These are phyloP conservation scores for Scedosporium boydii DNA, from an alignment of 2,329 filamentous ascomycete species.

Conservation along the genomic window DNA sequence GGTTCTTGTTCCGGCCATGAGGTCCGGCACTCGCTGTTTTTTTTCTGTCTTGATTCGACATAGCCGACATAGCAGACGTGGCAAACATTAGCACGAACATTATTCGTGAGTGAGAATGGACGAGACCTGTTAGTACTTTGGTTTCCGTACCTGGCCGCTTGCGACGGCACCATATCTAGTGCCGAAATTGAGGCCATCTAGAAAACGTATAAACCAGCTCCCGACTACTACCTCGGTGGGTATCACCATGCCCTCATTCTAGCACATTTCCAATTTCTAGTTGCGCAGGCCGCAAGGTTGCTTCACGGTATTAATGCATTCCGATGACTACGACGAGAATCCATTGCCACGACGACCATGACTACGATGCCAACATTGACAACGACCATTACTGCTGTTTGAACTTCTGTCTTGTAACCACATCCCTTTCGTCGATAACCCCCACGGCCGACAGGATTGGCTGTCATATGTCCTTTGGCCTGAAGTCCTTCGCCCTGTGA, in stretches of 20 bases:
- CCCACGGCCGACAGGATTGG: background rate
- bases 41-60: background rate
- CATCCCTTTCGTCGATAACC: background rate
- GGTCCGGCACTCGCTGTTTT: background rate
- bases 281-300: background rate
- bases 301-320: background rate
- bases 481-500: background rate
- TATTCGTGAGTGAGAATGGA: background rate
- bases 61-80: background rate
- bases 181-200: background rate
- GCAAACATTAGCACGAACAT: background rate
- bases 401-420: background rate
- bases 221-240: background rate
- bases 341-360: background rate
- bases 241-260: background rate
- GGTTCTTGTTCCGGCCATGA: background rate
- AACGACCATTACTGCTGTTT: background rate
- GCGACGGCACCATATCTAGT: background rate
- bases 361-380: background rate
- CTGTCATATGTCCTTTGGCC: background rate
- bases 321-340: background rate
- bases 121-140: background rate
- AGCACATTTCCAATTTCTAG: background rate
- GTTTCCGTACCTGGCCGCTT: background rate
- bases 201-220: background rate